Evolutionary conservation across 805 yeast genomes (phyloP).

Genomic region (Zygosaccharomyces bailii): DNA sequence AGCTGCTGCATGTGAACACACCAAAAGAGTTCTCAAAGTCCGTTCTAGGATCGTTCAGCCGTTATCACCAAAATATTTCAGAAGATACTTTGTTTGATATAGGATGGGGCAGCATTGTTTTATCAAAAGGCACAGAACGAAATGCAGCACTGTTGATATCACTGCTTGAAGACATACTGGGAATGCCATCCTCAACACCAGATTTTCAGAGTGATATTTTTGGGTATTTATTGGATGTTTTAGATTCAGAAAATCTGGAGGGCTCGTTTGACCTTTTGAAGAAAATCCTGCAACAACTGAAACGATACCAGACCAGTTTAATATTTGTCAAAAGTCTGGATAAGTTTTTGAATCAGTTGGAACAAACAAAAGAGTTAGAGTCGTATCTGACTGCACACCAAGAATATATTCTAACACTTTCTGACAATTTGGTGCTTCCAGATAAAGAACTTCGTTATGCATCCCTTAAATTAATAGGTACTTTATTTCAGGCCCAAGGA

Average conservation of each 20-base stretch:
- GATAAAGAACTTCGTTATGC: constrained; percentile 48
- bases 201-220: constrained; percentile 41
- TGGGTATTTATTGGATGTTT: constrained; percentile 40
- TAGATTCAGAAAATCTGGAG: constrained; percentile 30
- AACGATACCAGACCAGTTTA: constrained; percentile 36
- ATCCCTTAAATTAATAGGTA: constrained; percentile 48
- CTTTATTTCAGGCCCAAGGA: constrained; percentile 26
- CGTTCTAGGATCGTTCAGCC: constrained; percentile 10
- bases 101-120: constrained; percentile 50
- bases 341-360: constrained; percentile 14
- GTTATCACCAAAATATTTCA: constrained; percentile 4
- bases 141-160: constrained; percentile 17
- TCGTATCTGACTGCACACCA: constrained; percentile 2
- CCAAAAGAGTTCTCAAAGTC: constrained; percentile 24
- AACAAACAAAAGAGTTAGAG: background rate
- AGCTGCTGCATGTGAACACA: constrained; percentile 34
- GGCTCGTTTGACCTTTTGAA: constrained; percentile 16
- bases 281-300: constrained; percentile 25
- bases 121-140: constrained; percentile 28
- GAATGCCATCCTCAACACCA: constrained; percentile 1
- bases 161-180: constrained; percentile 8
- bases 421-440: constrained; percentile 46
- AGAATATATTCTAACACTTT: constrained; percentile 4
- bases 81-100: constrained; percentile 35
- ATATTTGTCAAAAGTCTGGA: constrained; percentile 39